These are phyloP conservation scores for Populus hybrid DNA, from an alignment of 441 rosid species.

Conservation along the genomic window DNA sequence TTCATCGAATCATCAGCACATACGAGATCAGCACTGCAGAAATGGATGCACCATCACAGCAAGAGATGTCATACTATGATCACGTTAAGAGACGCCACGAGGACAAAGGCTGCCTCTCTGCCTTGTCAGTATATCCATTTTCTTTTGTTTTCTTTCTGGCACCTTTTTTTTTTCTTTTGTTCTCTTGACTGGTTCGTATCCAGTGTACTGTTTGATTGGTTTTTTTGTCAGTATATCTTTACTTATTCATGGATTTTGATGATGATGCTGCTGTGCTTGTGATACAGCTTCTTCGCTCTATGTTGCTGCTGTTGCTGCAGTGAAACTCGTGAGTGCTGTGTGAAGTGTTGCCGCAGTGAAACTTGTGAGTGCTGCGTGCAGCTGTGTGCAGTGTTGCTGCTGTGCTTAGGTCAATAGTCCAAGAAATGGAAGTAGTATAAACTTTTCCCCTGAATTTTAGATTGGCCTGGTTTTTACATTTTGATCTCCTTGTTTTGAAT, in stretches of 20 bases:
- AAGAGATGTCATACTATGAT: constrained; percentile 39
- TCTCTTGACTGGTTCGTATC: neutral
- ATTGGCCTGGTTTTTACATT: no score
- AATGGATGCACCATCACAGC: constrained; percentile 43
- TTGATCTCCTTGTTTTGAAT: no score
- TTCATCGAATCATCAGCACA: neutral
- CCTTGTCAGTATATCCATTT: constrained; percentile 28
- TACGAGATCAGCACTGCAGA: neutral
- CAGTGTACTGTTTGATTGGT: neutral
- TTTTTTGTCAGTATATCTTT: neutral
- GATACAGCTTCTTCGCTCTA: constrained; percentile 32
- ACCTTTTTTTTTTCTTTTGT: neutral
- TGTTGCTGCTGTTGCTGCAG: constrained; percentile 34
- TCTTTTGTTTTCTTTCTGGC: neutral
- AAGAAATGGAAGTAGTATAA: neutral
- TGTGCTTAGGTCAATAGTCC: neutral
- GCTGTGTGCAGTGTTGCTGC: constrained; percentile 38
- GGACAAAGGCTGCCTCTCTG: constrained; percentile 48
- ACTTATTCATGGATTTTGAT: neutral
- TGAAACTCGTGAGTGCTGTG: neutral
- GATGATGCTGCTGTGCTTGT: neutral
- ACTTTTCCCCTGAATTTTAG: no score
- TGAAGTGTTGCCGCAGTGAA: constrained; percentile 23
- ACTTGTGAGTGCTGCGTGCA: no score
- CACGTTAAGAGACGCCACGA: constrained; percentile 41